Base-by-base conservation (phyloP, 2,329 filamentous ascomycete species). In the Fusarium camptoceras region DNA sequence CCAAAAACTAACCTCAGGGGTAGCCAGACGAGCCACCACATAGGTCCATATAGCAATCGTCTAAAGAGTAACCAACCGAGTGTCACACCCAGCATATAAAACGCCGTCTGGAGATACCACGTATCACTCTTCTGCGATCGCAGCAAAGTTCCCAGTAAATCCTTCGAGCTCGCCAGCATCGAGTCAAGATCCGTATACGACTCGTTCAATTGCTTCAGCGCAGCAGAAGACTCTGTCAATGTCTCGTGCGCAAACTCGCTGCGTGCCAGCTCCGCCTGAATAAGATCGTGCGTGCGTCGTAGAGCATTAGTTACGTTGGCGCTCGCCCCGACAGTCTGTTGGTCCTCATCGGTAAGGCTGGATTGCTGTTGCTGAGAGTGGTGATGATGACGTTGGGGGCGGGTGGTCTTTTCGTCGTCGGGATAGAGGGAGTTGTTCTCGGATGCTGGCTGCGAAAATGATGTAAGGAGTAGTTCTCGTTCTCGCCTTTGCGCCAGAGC, bases 51-150 rank as follows among this genome's bases (percentile, higher is more conserved):
- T 10, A 99, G 77, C 42, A 95, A 84, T 46, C 96, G 85, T 28
- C 96, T 85, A 76, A 97, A 98, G 9, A 97, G 77, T 10, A 99
- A 86, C 96, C 96, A 99, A 30, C 84, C 85, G 43, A 94, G 89
- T 2, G 94, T 98, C 8, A 83, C 87, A 24, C 92, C 76, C 18
- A 98, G 86, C 73, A 98, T 86, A 78, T 94, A 97, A 71, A 98
- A 90, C 4, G 94, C 89, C 39, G 93, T 97, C 81, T 96, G 92
- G 34, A 99, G 87, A 78, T 99, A 99, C 96, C 96, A 99, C 4
- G 94, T 98, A 78, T 99, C 96, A 71, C 92, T 96, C 85, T 99
- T 99, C 78, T 97, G 94, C 69, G 93, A 96, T 66, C 89, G 89
- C 48, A 98, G 83, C 47, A 99, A 84, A 20, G 93, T 93, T 9